Base-by-base conservation (phyloP, 1,284 basidiomycete species). In the Apiotrichum gracile region DNA sequence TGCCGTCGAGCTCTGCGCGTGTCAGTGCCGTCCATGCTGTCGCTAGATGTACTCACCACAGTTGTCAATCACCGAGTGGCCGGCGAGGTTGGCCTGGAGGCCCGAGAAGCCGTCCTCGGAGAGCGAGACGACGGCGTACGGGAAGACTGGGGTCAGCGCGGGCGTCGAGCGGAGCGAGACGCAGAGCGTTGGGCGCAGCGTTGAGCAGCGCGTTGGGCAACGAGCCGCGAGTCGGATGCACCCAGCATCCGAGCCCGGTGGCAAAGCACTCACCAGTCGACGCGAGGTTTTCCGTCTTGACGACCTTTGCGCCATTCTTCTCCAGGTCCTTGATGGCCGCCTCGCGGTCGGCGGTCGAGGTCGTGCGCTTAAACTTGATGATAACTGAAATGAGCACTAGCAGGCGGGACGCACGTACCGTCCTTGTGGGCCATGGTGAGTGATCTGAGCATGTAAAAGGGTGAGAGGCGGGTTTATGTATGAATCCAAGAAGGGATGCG, bases 351-450 rank as follows among this genome's bases (percentile, higher is more conserved):
- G 61, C 68, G 16, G 51, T 31, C 25, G 67, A 62, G 5, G 69
- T 61, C 14, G 52, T 22, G 60, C 69, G 69, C 54, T 68, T 65
- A 56, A 73, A 71, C 55, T 64, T 63, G 54, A 73, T 52, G 53
- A 73, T 70, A 40, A 66, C 70, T 70, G 47, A 2, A 43, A 27
- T 31, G 10, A 21, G 42, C 34, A 16, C 16, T 17, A 35, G 34
- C 37, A n/a, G 5, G 14, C 17, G 6, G 24, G 8, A 17, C 6
- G 17, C 5, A 41, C 40, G 22, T 27, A 41, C 41, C 41, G 41
- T 43, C 41, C 41, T 43, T 43, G 25, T 14, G 8, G 16, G 41
- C 41, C 41, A 43, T 40, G 22, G 22, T 43, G 41, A 43, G 4
- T 14, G 40, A 10, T 41, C 41, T 40, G 19, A 40, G 38, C 38